Percentiles rank a stretch among this genome's conserved stretches.
Conservation (phyloP, 768 basidiomycete species). For the Hypholoma fasciculare region DNA sequence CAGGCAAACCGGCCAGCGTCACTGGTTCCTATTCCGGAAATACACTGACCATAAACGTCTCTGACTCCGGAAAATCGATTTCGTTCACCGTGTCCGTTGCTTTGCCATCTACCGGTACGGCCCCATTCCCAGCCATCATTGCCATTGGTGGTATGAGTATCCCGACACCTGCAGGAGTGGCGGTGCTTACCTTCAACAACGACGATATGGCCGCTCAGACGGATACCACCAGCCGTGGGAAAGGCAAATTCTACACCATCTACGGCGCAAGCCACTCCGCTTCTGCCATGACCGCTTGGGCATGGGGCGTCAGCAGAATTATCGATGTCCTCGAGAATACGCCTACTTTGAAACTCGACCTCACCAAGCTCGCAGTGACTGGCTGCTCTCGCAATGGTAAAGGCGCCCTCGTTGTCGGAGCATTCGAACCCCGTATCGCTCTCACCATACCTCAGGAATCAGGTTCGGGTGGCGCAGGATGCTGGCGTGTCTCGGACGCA, state of each 20-base stretch:
- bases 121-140: conserved; percentile 54
- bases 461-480: conserved; percentile 59
- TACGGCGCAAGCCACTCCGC: conserved; percentile 49
- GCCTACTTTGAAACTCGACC: conserved; percentile 45
- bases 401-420: conserved; percentile 58
- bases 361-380: conserved; percentile 49
- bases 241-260: conserved; percentile 58
- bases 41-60: conserved; percentile 50
- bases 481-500: conserved; percentile 58
- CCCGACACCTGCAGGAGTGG: conserved; percentile 36
- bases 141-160: conserved; percentile 46
- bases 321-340: conserved; percentile 59
- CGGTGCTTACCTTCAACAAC: conserved; percentile 54
- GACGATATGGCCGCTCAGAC: conserved; percentile 53
- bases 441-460: conserved; percentile 66
- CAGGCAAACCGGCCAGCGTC: conserved; percentile 44
- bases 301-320: conserved; percentile 60
- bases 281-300: conserved; percentile 60
- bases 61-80: conserved; percentile 46
- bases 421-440: conserved; percentile 57
- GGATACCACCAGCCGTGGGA: conserved; percentile 44
- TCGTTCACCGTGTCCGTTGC: conserved; percentile 48
- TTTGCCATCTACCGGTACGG: conserved; percentile 40
- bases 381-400: conserved; percentile 65
- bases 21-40: conserved; percentile 43